Percentiles rank a stretch among this genome's conserved stretches.
Conservation (phyloP, 495 filamentous ascomycete genomes). For the Alectoria sarmentosa region DNA sequence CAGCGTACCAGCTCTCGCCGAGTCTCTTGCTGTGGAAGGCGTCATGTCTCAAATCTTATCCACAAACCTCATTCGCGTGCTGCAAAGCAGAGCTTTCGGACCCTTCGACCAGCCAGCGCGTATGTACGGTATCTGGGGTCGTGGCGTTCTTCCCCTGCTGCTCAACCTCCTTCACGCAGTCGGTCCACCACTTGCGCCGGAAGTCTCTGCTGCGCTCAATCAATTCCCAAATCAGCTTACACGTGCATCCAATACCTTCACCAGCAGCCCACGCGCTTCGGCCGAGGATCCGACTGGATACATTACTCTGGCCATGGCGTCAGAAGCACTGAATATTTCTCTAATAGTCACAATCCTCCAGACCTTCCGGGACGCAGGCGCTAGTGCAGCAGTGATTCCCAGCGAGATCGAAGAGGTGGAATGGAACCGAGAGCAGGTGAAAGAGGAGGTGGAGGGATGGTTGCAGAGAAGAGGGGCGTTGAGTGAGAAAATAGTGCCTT, state of each 20-base stretch:
- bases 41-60: conserved; percentile 68
- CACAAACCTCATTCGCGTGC: conserved; percentile 68
- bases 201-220: conserved; percentile 79
- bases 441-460: conserved; percentile 75
- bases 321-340: conserved; percentile 69
- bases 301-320: conserved; percentile 62
- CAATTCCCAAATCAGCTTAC: conserved; percentile 69
- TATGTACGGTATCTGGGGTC: conserved; percentile 77
- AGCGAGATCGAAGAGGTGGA: conserved; percentile 57
- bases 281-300: conserved; percentile 33
- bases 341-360: conserved; percentile 62
- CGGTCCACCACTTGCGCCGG: conserved; percentile 67
- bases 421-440: conserved; percentile 62
- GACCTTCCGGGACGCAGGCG: conserved; percentile 51
- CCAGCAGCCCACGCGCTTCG: conserved; percentile 27
- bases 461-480: conserved; percentile 54
- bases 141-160: conserved; percentile 80
- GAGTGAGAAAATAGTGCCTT: conserved; percentile 62
- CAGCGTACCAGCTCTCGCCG: conserved; percentile 70
- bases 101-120: conserved; percentile 55
- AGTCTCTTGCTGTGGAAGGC: conserved; percentile 80
- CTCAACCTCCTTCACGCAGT: conserved; percentile 82
- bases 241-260: conserved; percentile 55
- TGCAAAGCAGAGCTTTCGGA: conserved; percentile 57
- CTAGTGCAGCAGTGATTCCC: conserved; percentile 49